Percentiles rank a stretch among this genome's conserved stretches.
Conservation (phyloP, 2,329 filamentous ascomycete species). For the Arthrobotrys sinensis region DNA sequence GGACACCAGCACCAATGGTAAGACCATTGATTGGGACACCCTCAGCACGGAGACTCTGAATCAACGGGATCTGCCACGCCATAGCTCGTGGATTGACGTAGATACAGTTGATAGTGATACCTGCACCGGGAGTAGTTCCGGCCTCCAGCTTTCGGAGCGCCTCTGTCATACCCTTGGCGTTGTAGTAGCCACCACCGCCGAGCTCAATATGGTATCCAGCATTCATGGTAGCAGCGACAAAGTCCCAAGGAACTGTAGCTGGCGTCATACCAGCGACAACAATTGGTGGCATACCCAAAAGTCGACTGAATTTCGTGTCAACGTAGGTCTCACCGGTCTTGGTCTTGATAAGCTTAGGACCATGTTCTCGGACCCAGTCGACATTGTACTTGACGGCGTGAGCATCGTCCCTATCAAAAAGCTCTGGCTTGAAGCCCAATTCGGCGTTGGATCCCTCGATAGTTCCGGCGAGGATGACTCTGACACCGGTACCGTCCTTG, state of each 20-base stretch:
- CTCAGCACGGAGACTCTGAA: conserved; percentile 83
- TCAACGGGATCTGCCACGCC: conserved; percentile 90
- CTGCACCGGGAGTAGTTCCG: conserved; percentile 84
- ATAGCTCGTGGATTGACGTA: conserved; percentile 92
- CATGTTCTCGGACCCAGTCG: conserved; percentile 98
- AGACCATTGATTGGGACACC: conserved; percentile 92
- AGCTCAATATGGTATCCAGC: conserved; percentile 95
- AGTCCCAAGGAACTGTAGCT: conserved; percentile 89
- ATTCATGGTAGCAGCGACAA: conserved; percentile 92
- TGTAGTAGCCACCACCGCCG: conserved; percentile 88
- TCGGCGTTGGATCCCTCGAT: conserved; percentile 90
- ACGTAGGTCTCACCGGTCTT: conserved; percentile 91
- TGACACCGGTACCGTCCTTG: conserved; percentile 98
- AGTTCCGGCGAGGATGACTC: conserved; percentile 94
- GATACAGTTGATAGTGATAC: conserved; percentile 90
- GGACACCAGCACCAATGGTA: conserved; percentile 92
- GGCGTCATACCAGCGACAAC: conserved; percentile 97
- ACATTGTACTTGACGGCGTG: conserved; percentile 94
- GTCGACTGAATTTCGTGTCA: conserved; percentile 94
- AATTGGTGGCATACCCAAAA: conserved; percentile 86
- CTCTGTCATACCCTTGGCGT: conserved; percentile 83
- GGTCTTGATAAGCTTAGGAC: conserved; percentile 90
- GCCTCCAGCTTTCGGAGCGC: conserved; percentile 88
- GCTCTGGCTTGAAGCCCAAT: conserved; percentile 96
- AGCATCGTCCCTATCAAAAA: conserved; percentile 96